These are phyloP conservation scores for Silene coronaria DNA, from an alignment of 179 eudicot species.

Conservation along the genomic window DNA sequence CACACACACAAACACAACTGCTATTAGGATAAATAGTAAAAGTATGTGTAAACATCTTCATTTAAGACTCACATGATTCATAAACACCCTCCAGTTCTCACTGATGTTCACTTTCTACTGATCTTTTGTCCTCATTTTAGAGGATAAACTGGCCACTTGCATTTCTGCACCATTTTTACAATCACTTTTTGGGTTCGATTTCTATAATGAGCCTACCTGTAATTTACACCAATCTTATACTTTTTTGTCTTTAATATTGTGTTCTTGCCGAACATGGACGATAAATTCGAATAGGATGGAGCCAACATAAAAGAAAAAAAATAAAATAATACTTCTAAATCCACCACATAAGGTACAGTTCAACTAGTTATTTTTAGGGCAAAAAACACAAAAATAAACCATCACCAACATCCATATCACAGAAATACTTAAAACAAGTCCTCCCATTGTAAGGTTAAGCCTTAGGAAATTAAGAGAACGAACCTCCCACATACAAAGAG, in stretches of 20 bases:
- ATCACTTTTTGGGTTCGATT: no score
- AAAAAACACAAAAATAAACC: neutral
- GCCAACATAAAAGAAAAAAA: neutral
- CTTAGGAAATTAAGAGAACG: slow-evolving; percentile 34
- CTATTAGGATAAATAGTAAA: neutral
- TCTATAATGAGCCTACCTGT: no score
- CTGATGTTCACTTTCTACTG: no score
- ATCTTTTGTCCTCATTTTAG: no score
- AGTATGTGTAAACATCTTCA: neutral
- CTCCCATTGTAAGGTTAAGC: neutral
- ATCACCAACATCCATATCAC: neutral
- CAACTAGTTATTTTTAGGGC: neutral
- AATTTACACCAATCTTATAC: no score
- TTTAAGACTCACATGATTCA: neutral
- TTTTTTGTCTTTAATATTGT: no score
- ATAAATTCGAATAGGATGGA: no score
- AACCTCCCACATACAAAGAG: slow-evolving; percentile 99
- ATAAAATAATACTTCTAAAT: neutral
- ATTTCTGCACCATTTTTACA: no score
- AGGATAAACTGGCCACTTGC: no score
- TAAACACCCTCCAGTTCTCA: neutral
- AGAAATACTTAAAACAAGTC: neutral
- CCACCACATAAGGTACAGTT: neutral
- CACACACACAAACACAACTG: neutral
- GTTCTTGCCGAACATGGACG: no score